These are phyloP conservation scores for Mortierella sp. DNA, from an alignment of 371 early-diverging fungal species.

Conservation along the genomic window DNA sequence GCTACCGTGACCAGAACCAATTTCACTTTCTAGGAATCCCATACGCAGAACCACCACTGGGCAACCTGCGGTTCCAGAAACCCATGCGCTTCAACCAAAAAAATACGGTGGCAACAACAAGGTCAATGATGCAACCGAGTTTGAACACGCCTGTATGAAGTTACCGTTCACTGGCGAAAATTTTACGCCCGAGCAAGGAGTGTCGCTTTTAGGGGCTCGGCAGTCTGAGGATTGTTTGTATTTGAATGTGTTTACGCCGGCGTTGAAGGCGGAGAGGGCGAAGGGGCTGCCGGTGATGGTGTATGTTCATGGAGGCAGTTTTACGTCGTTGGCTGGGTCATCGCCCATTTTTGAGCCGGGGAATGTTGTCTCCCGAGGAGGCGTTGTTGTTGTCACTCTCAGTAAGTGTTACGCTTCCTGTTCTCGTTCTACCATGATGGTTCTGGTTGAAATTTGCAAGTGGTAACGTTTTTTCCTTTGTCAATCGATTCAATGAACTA, in stretches of 20 bases:
- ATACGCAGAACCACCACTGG: conserved; percentile 37
- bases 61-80: conserved; percentile 21
- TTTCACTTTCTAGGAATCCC: conserved; percentile 51
- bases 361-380: conserved; percentile 49
- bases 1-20: conserved; percentile 37
- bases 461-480: no score
- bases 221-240: conserved; percentile 62
- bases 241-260: conserved; percentile 61
- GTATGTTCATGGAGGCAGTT: conserved; percentile 37
- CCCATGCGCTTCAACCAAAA: not conserved
- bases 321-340: conserved; percentile 4
- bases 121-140: conserved; percentile 24
- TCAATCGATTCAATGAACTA: conserved; percentile 18
- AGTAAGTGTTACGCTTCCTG: conserved; percentile 21
- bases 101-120: not conserved
- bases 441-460: no score
- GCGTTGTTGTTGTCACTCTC: conserved; percentile 51
- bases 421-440: no score
- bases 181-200: not conserved
- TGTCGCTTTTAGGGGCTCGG: not conserved
- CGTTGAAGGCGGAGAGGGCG: conserved; percentile 9
- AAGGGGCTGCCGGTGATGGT: conserved; percentile 58
- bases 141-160: conserved; percentile 27
- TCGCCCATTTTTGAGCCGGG: conserved; percentile 34
- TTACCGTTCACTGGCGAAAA: not conserved